A percentile compares a stretch with the other conserved stretches of the same genome.
Evolutionary conservation across 345 rosid genomes (phyloP).

Genomic region (Gynandropsis gynandra): DNA sequence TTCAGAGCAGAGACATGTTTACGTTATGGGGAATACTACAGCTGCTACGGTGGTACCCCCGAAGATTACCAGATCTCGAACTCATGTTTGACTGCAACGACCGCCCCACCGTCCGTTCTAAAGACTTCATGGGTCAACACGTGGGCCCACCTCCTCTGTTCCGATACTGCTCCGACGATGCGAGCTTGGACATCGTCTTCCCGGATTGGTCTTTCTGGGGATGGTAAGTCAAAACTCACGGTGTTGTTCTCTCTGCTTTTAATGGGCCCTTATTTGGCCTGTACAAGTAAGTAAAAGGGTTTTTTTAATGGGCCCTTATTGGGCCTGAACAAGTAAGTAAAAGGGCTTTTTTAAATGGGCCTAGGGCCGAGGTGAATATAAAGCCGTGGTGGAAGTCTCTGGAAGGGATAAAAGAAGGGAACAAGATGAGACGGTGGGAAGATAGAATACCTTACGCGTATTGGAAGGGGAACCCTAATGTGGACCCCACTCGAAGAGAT

Average conservation of each 20-base stretch:
- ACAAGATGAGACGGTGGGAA: constrained; percentile 33
- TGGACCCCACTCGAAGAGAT: constrained; percentile 31
- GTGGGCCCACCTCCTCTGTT: constrained; percentile 59
- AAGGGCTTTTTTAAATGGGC: constrained; percentile 9
- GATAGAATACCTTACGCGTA: constrained; percentile 53
- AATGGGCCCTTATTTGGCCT: too few relatives aligned
- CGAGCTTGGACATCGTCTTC: constrained; percentile 51
- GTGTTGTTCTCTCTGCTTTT: too few relatives aligned
- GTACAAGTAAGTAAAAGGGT: too few relatives aligned
- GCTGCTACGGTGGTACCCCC: constrained; percentile 64
- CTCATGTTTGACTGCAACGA: constrained; percentile 62
- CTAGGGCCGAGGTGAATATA: constrained; percentile 45
- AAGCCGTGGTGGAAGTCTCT: constrained; percentile 39
- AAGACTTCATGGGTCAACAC: constrained; percentile 30
- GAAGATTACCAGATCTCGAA: constrained; percentile 60
- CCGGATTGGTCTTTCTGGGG: constrained; percentile 95
- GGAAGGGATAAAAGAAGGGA: constrained; percentile 36
- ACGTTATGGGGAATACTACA: constrained; percentile 72
- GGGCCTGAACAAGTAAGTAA: not conserved
- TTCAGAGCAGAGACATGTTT: constrained; percentile 45
- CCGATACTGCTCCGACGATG: constrained; percentile 47
- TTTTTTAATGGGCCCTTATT: not conserved
- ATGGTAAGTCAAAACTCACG: constrained; percentile 36
- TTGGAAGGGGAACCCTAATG: constrained; percentile 53
- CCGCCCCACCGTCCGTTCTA: constrained; percentile 35